These are phyloP conservation scores for Coprinopsis sp. DNA, from an alignment of 768 basidiomycete species.

Conservation along the genomic window DNA sequence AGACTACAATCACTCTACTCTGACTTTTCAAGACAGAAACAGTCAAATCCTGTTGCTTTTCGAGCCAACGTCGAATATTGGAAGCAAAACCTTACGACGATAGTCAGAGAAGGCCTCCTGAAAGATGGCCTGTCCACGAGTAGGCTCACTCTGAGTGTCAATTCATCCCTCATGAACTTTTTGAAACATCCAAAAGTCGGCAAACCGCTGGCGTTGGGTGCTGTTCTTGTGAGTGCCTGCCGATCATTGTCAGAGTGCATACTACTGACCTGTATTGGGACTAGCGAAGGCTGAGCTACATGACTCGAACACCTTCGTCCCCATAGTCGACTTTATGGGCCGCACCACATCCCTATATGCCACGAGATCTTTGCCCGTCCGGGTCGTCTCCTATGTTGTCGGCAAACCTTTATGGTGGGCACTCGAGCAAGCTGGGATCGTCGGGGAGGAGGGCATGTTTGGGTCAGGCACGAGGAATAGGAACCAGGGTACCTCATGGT, in stretches of 20 bases:
- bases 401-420: slow-evolving; percentile 87
- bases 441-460: slow-evolving; percentile 54
- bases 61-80: slow-evolving; percentile 86
- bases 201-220: slow-evolving; percentile 66
- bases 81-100: slow-evolving; percentile 58
- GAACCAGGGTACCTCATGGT: slow-evolving; percentile 46
- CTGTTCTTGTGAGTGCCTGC: slow-evolving; percentile 64
- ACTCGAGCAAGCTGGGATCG: slow-evolving; percentile 70
- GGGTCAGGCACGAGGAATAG: slow-evolving; percentile 20
- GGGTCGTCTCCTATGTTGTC: slow-evolving; percentile 66
- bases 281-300: slow-evolving; percentile 71
- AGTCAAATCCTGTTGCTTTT: slow-evolving; percentile 81
- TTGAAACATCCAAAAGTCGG: slow-evolving; percentile 66
- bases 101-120: slow-evolving; percentile 59
- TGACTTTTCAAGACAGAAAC: slow-evolving; percentile 78
- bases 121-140: slow-evolving; percentile 26
- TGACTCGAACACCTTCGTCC: slow-evolving; percentile 39
- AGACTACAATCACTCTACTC: slow-evolving; percentile 83
- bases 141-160: slow-evolving; percentile 57
- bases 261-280: slow-evolving; percentile 15
- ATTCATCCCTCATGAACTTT: slow-evolving; percentile 48
- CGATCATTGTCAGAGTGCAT: not conserved
- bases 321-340: slow-evolving; percentile 50
- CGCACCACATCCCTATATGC: slow-evolving; percentile 61
- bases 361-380: slow-evolving; percentile 62